Base-by-base conservation (phyloP, 192 early-diverging fungal species). In the Backusella australiensis region DNA sequence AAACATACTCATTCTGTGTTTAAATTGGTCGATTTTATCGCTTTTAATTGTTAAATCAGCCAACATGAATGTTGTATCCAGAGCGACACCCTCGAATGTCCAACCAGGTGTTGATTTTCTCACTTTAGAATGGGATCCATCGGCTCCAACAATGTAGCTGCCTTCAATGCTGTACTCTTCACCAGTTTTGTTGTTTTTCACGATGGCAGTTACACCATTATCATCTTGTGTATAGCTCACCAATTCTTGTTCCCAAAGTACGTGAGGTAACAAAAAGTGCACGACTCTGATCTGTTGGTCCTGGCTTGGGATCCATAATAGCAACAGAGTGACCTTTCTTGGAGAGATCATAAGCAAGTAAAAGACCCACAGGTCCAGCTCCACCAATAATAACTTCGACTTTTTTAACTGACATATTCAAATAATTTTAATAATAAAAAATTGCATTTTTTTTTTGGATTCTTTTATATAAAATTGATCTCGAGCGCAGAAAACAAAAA, bases 51-150 rank as follows among this genome's bases (percentile, higher is more conserved):
- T 71, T 2, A 81, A 17, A 56, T 81, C 80, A n/a, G 80, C 80
- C 41, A 81, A n/a, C 0, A 53, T 56, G 46, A 77, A 77, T 39
- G 39, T 69, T 19, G 46, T 46, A 6, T 67, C 39, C 39, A 77
- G 34, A 0, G 44, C 38, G 21, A 41, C 35, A 44, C 82, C 82
- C 8, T 80, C 52, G n/a, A 71, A 83, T 6, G 59, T 74, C 82
- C 82, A 83, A 3, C 49, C 66, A n/a, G 65, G n/a, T 1, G 11
- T 65, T 0, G 46, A 44, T 71, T 77, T 79, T n/a, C 82, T 76
- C 14, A 83, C 78, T 14, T 44, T 41, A 5, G 82, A 83, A 39
- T 80, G 82, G 0, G 39, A 39, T 32, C 82, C 82, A 59, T 83
- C 78, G 11, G 78, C 73, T 34, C 82, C 82, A 6, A 83, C 65